phyloP scores from a whole-genome alignment of 2,329 filamentous ascomycete species.

The Pezicula neosporulosa region DNA sequence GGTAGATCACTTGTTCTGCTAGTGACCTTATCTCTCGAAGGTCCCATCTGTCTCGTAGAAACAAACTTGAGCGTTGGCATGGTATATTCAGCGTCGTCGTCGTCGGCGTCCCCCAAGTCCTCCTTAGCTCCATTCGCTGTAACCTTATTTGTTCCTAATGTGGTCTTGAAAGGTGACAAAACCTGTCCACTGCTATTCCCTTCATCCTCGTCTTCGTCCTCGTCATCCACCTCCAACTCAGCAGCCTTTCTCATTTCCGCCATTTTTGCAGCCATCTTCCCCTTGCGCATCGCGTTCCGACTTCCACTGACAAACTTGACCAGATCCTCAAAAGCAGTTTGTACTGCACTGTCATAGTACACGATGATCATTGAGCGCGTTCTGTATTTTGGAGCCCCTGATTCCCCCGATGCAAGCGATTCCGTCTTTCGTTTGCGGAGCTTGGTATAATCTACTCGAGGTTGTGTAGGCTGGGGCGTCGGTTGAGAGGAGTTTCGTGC shows the following conservation, averaged over 20 bases:
- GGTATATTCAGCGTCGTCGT: slow-evolving; percentile 24
- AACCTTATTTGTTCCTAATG: slow-evolving; percentile 14
- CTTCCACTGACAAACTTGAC: slow-evolving; percentile 79
- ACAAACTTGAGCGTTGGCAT: slow-evolving; percentile 33
- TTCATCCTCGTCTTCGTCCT: slow-evolving; percentile 35
- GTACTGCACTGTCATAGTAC: slow-evolving; percentile 88
- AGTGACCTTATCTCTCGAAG: slow-evolving; percentile 20
- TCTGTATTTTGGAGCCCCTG: slow-evolving; percentile 46
- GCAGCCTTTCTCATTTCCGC: slow-evolving; percentile 60
- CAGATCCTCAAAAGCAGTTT: slow-evolving; percentile 76
- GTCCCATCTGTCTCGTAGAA: slow-evolving; percentile 35
- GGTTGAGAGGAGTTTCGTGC: slow-evolving; percentile 18
- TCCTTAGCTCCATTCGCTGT: slow-evolving; percentile 3
- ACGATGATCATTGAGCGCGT: slow-evolving; percentile 77
- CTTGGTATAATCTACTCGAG: slow-evolving; percentile 9
- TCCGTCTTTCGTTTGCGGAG: slow-evolving; percentile 29
- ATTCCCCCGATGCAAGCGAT: slow-evolving; percentile 26
- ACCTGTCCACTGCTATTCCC: slow-evolving; percentile 3
- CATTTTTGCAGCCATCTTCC: slow-evolving; percentile 77
- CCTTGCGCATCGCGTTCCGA: slow-evolving; percentile 81
- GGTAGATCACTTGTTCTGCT: background rate
- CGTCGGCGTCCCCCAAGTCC: slow-evolving; percentile 7
- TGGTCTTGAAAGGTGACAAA: slow-evolving; percentile 3
- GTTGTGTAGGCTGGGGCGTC: slow-evolving; percentile 11
- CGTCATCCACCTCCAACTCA: slow-evolving; percentile 54